Percentiles rank a stretch among this genome's conserved stretches.
These are phyloP conservation scores for Sphaerosporella brunnea DNA, from an alignment of 495 filamentous ascomycete genomes.

Conservation along the genomic window DNA sequence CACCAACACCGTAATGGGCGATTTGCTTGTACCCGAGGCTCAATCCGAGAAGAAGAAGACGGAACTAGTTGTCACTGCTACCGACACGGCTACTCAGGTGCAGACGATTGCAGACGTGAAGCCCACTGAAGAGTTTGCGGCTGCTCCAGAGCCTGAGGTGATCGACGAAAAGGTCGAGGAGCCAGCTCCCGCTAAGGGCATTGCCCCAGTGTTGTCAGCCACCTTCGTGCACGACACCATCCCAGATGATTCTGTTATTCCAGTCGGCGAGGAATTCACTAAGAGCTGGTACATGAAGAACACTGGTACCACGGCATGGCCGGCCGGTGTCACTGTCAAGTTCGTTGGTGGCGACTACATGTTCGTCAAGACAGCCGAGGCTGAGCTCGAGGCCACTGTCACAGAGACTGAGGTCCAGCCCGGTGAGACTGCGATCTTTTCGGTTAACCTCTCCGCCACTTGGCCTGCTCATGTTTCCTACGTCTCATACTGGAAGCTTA, in stretches of 20 bases:
- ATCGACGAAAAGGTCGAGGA: constrained; percentile 25
- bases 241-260: constrained; percentile 53
- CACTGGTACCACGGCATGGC: constrained; percentile 62
- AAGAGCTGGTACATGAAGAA: constrained; percentile 90
- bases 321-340: constrained; percentile 72
- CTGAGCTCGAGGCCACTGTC: constrained; percentile 61
- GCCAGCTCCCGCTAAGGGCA: constrained; percentile 9
- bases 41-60: neutral
- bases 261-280: constrained; percentile 52
- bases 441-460: constrained; percentile 66
- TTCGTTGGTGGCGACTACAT: constrained; percentile 90
- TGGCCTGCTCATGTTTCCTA: constrained; percentile 45
- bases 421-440: constrained; percentile 62
- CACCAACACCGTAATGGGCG: constrained; percentile 33
- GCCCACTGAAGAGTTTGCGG: constrained; percentile 32
- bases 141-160: constrained; percentile 21
- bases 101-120: constrained; percentile 58
- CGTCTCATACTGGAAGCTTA: constrained; percentile 94
- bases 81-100: constrained; percentile 43
- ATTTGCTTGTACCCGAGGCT: constrained; percentile 8
- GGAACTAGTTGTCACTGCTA: constrained; percentile 21
- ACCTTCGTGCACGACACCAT: constrained; percentile 64
- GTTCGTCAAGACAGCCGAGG: constrained; percentile 56
- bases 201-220: constrained; percentile 26
- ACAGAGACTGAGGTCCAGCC: constrained; percentile 47